These are phyloP conservation scores for Aspergillus oerlinghausenensis DNA, from an alignment of 2,329 filamentous ascomycete genomes.

Conservation along the genomic window DNA sequence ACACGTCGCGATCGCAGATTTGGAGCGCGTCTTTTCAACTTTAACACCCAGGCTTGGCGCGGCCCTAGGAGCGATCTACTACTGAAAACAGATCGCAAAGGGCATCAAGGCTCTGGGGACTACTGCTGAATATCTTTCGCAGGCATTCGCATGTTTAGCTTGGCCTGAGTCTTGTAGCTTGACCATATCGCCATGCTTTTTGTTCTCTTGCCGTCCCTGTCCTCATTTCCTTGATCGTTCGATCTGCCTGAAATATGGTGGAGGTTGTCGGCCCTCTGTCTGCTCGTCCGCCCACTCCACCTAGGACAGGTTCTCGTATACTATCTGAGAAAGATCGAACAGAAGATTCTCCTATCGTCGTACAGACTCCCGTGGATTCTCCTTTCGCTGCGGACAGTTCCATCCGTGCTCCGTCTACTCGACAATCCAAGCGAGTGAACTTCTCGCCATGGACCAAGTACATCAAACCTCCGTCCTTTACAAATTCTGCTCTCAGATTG, in stretches of 20 bases:
- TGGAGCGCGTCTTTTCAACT: slow-evolving; percentile 16
- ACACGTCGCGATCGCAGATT: slow-evolving; percentile 12
- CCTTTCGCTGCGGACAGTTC: slow-evolving; percentile 37
- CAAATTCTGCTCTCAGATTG: slow-evolving; percentile 24
- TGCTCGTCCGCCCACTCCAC: slow-evolving; percentile 54
- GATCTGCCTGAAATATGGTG: slow-evolving; percentile 34
- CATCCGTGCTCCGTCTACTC: slow-evolving; percentile 31
- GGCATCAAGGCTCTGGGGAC: not conserved
- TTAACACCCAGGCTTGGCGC: slow-evolving; percentile 18
- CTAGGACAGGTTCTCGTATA: slow-evolving; percentile 37
- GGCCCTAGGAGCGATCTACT: slow-evolving; percentile 3
- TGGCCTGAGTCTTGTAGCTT: slow-evolving; percentile 13
- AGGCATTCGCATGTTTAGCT: slow-evolving; percentile 15
- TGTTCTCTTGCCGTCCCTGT: slow-evolving; percentile 12
- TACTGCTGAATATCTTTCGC: slow-evolving; percentile 1
- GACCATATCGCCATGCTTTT: slow-evolving; percentile 26
- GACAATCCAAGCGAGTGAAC: slow-evolving; percentile 55
- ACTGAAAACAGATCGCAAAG: not conserved
- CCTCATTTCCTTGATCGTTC: slow-evolving; percentile 12
- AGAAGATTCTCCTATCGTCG: slow-evolving; percentile 28
- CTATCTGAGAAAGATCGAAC: slow-evolving; percentile 34
- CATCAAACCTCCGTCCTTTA: slow-evolving; percentile 43
- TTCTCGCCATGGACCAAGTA: slow-evolving; percentile 58
- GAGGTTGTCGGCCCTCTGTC: slow-evolving; percentile 45
- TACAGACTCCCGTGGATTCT: slow-evolving; percentile 41